Conservation (phyloP, 495 filamentous ascomycete species). For the Pyrenula massariospora region DNA sequence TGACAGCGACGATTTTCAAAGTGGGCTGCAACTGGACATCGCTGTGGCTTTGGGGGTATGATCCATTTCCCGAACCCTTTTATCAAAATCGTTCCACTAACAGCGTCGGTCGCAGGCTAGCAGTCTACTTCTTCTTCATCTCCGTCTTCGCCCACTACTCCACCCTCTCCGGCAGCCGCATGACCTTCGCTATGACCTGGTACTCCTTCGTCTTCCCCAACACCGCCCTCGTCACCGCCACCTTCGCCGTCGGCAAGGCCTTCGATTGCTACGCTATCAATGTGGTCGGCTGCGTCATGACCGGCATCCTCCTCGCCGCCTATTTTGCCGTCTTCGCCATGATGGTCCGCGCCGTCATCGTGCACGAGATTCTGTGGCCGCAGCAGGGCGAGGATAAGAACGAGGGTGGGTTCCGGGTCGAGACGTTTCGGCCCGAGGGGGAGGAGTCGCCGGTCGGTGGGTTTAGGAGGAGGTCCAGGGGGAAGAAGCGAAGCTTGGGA, state of each 20-base stretch:
- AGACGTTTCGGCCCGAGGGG: not conserved
- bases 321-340: constrained; percentile 58
- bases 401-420: constrained; percentile 40
- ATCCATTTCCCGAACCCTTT: not conserved
- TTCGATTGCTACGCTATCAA: constrained; percentile 49
- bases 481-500: not conserved
- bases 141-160: constrained; percentile 64
- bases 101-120: constrained; percentile 36
- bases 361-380: constrained; percentile 59
- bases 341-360: constrained; percentile 58
- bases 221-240: constrained; percentile 63
- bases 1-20: constrained; percentile 42
- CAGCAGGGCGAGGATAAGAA: constrained; percentile 55
- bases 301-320: constrained; percentile 46
- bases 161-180: constrained; percentile 39
- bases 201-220: constrained; percentile 84
- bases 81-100: constrained; percentile 1
- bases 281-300: constrained; percentile 57
- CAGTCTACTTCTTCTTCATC: constrained; percentile 79
- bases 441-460: not conserved
- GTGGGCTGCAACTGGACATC: constrained; percentile 48
- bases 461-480: not conserved
- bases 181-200: constrained; percentile 81
- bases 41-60: constrained; percentile 72
- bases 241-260: constrained; percentile 56